Evolutionary conservation across 495 filamentous ascomycete genomes (phyloP).

Genomic region (Astrocystis sublimbata): DNA sequence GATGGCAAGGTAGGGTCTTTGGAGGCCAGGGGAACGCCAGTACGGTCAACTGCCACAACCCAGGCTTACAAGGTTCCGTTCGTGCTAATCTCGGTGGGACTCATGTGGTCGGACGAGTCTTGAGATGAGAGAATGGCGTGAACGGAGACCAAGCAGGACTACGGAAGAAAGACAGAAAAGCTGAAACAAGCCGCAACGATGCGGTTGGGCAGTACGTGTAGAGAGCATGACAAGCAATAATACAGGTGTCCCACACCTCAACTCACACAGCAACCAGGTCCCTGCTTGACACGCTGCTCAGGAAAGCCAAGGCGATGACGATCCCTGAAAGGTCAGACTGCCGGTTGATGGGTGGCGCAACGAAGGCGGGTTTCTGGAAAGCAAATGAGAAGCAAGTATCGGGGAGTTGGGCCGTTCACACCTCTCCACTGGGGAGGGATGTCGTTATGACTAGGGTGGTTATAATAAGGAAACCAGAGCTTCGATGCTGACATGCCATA

Average conservation of each 20-base stretch:
- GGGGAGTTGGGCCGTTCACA: slow-evolving; percentile 33
- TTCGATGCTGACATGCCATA: slow-evolving; percentile 46
- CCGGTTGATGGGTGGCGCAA: slow-evolving; percentile 35
- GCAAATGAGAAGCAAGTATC: slow-evolving; percentile 20
- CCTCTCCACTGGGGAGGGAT: slow-evolving; percentile 39
- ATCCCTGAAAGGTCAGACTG: slow-evolving; percentile 39
- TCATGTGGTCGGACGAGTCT: slow-evolving; percentile 33
- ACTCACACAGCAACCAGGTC: slow-evolving; percentile 34
- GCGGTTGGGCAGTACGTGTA: slow-evolving; percentile 44
- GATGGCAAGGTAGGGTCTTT: too few species aligned
- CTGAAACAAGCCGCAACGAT: slow-evolving; percentile 52
- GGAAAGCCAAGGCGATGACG: slow-evolving; percentile 33
- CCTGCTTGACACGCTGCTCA: slow-evolving; percentile 34
- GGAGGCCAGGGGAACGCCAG: slow-evolving; percentile 24
- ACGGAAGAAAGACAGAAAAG: slow-evolving; percentile 45
- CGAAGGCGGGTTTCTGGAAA: slow-evolving; percentile 31
- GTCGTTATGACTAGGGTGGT: slow-evolving; percentile 43
- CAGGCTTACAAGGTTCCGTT: slow-evolving; percentile 33
- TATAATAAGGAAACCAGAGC: slow-evolving; percentile 46
- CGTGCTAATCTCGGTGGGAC: slow-evolving; percentile 43
- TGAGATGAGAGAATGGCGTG: slow-evolving; percentile 44
- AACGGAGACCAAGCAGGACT: slow-evolving; percentile 47
- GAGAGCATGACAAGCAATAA: slow-evolving; percentile 47
- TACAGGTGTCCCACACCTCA: slow-evolving; percentile 36
- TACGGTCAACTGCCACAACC: slow-evolving; percentile 17